Percentiles rank a stretch among this genome's conserved stretches.
Conservation (phyloP, 306 rosid species). For the Ziziphus jujuba region DNA sequence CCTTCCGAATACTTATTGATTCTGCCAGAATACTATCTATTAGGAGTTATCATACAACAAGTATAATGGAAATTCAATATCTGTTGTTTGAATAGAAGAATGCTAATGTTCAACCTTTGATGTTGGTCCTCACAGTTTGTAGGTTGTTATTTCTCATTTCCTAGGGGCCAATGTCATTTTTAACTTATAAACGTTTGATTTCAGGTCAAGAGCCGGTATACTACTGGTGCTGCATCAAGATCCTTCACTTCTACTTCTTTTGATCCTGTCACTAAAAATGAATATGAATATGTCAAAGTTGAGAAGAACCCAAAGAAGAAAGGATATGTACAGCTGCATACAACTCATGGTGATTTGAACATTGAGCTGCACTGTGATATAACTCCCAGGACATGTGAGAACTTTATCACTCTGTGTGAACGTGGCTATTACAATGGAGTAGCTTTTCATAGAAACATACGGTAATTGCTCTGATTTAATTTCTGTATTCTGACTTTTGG, state of each 20-base stretch:
- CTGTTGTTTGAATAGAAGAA: slow-evolving; percentile 10
- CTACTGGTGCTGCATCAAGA: slow-evolving; percentile 96
- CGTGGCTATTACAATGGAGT: slow-evolving; percentile 91
- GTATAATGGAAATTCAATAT: slow-evolving; percentile 5
- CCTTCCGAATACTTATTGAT: not conserved
- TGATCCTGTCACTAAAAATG: slow-evolving; percentile 89
- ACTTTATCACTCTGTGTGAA: slow-evolving; percentile 93
- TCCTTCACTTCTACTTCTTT: slow-evolving; percentile 94
- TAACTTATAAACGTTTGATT: slow-evolving; percentile 21
- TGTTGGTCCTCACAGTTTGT: not conserved
- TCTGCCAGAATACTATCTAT: not conserved
- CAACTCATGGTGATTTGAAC: slow-evolving; percentile 94
- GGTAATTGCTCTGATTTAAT: slow-evolving; percentile 31
- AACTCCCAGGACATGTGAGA: slow-evolving; percentile 89
- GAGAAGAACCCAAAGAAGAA: slow-evolving; percentile 96
- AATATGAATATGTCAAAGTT: slow-evolving; percentile 85
- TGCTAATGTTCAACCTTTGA: not conserved
- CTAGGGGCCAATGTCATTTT: not conserved
- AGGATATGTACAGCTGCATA: slow-evolving; percentile 89
- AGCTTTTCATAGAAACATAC: slow-evolving; percentile 78
- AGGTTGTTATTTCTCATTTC: not conserved
- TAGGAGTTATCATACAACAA: not conserved
- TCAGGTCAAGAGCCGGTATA: slow-evolving; percentile 88
- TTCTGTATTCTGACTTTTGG: slow-evolving; percentile 6
- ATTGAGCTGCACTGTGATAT: slow-evolving; percentile 95